Conservation (phyloP, 768 basidiomycete genomes). For the Calocybe cyanea region DNA sequence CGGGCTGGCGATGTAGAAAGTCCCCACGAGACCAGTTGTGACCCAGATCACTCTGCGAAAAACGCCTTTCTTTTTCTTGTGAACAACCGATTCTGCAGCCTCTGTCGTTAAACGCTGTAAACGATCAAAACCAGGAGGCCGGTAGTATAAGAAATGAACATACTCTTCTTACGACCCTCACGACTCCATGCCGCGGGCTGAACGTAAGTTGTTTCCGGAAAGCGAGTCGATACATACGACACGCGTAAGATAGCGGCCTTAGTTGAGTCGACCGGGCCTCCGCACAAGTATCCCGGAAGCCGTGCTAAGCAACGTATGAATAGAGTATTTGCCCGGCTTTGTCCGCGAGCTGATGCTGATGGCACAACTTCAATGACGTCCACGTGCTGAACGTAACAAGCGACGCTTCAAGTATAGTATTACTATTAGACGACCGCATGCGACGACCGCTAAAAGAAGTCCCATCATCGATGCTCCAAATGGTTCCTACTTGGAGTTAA, state of each 20-base stretch:
- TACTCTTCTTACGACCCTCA: slow-evolving; percentile 60
- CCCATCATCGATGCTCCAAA: too few species aligned
- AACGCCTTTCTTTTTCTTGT: slow-evolving; percentile 51
- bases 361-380: neutral
- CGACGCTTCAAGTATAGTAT: too few species aligned
- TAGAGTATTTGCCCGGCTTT: slow-evolving; percentile 32
- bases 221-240: slow-evolving; percentile 54
- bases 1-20: slow-evolving; percentile 81
- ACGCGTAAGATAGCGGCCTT: slow-evolving; percentile 18
- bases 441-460: too few species aligned
- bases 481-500: too few species aligned
- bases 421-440: too few species aligned
- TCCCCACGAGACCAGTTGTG: slow-evolving; percentile 61
- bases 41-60: slow-evolving; percentile 64
- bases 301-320: slow-evolving; percentile 14
- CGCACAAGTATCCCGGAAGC: slow-evolving; percentile 4
- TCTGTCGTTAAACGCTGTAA: slow-evolving; percentile 66
- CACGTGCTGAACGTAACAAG: slow-evolving; percentile 19
- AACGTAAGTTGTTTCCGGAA: slow-evolving; percentile 49
- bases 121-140: neutral
- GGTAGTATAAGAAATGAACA: slow-evolving; percentile 21
- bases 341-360: too few species aligned
- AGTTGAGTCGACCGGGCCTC: slow-evolving; percentile 10
- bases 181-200: slow-evolving; percentile 40
- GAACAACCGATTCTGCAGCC: slow-evolving; percentile 26